phyloP scores from a whole-genome alignment of 129 eudicot genomes.

The Helichrysum umbraculigerum region DNA sequence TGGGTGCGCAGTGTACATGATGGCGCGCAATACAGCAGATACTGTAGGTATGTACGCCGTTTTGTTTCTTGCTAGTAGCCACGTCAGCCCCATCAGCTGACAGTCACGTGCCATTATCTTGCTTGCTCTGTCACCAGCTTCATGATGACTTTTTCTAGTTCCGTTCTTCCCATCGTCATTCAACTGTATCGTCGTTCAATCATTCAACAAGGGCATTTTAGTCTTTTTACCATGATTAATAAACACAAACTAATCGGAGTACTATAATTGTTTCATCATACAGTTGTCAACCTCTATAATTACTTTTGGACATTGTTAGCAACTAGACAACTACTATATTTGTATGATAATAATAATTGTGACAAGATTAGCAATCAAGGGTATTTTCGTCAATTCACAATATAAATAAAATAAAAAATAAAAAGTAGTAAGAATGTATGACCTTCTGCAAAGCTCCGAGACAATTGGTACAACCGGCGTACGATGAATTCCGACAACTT shows the following conservation, averaged over 20 bases:
- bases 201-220: constrained; percentile 27
- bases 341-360: not conserved
- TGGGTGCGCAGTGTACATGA: constrained; percentile 97
- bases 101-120: constrained; percentile 84
- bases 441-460: constrained; percentile 94
- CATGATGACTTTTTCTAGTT: constrained; percentile 35
- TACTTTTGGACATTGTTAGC: constrained; percentile 18
- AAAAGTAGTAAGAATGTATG: constrained; percentile 14
- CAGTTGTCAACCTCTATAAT: constrained; percentile 13
- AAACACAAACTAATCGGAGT: not conserved
- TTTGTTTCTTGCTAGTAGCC: constrained; percentile 92
- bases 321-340: not conserved
- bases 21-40: constrained; percentile 91
- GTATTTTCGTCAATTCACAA: constrained; percentile 17
- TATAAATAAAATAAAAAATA: not conserved
- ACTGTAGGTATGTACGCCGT: constrained; percentile 97
- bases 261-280: not conserved
- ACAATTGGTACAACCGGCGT: constrained; percentile 88
- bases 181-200: constrained; percentile 42
- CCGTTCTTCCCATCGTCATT: constrained; percentile 67
- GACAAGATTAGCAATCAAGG: not conserved
- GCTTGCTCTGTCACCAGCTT: constrained; percentile 54
- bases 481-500: constrained; percentile 84
- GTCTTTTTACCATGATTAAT: not conserved
- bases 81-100: constrained; percentile 96